phyloP scores from a whole-genome alignment of 1,139 yeast species.

The Spencermartinsiella ligniputridi region DNA sequence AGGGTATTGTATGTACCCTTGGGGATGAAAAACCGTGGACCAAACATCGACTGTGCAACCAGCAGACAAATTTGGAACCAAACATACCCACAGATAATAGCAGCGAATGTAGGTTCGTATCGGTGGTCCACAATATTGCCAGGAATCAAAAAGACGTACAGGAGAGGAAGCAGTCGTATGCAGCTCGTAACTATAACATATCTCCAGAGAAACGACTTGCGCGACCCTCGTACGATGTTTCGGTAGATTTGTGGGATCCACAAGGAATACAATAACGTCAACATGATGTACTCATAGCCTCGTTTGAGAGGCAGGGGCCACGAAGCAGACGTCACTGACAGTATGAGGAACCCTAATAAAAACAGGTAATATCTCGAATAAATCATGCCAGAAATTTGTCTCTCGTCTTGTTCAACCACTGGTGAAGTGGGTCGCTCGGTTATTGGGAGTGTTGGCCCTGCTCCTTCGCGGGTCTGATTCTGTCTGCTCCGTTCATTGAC shows the following conservation, averaged over 20 bases:
- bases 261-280: conserved; percentile 57
- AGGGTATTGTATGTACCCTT: conserved; percentile 69
- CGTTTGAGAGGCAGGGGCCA: conserved; percentile 62
- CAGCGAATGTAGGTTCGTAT: conserved; percentile 48
- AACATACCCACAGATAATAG: conserved; percentile 49
- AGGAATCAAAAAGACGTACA: conserved; percentile 49
- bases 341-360: conserved; percentile 54
- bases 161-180: conserved; percentile 59
- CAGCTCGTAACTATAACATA: conserved; percentile 65
- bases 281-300: conserved; percentile 52
- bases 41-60: conserved; percentile 59
- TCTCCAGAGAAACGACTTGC: conserved; percentile 61
- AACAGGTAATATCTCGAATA: conserved; percentile 60
- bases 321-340: conserved; percentile 51
- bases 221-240: conserved; percentile 66
- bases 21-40: conserved; percentile 82
- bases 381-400: conserved; percentile 53
- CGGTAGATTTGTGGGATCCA: conserved; percentile 93
- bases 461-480: conserved; percentile 26
- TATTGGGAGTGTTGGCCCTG: conserved; percentile 8
- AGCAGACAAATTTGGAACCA: conserved; percentile 52
- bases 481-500: conserved; percentile 16
- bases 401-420: conserved; percentile 44
- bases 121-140: conserved; percentile 51
- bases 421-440: conserved; percentile 12